Conservation (phyloP, 805 yeast species). For the Cyberlindnera mrakii region DNA sequence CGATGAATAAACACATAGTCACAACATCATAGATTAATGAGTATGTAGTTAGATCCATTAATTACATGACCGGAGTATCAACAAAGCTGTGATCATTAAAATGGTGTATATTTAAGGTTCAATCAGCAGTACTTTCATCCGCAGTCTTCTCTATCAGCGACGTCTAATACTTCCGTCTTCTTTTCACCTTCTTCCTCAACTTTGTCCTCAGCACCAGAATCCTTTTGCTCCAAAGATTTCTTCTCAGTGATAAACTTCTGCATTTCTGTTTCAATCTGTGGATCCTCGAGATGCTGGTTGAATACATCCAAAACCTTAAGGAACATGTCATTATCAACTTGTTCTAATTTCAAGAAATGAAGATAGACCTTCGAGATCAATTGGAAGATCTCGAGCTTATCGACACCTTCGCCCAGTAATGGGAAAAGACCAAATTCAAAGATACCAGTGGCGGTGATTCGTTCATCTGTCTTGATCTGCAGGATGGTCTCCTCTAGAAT, state of each 20-base stretch:
- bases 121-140: neutral
- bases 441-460: constrained; percentile 44
- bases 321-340: constrained; percentile 32
- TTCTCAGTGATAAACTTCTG: constrained; percentile 33
- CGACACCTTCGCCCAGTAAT: constrained; percentile 55
- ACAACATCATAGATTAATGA: too few species aligned
- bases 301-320: constrained; percentile 32
- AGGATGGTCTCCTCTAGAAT: constrained; percentile 46
- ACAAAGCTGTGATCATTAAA: neutral
- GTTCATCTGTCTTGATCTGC: constrained; percentile 27
- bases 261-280: constrained; percentile 31
- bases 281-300: constrained; percentile 33
- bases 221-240: constrained; percentile 23
- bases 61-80: too few species aligned
- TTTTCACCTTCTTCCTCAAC: neutral
- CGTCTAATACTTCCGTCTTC: constrained; percentile 11
- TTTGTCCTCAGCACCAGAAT: constrained; percentile 1
- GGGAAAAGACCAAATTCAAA: constrained; percentile 77
- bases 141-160: neutral
- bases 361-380: constrained; percentile 62
- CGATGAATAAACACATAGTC: neutral
- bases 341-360: constrained; percentile 35
- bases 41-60: too few species aligned
- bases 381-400: constrained; percentile 63
- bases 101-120: neutral